These are phyloP conservation scores for Fusarium gaditjirri DNA, from an alignment of 2,329 filamentous ascomycete genomes.

Conservation along the genomic window DNA sequence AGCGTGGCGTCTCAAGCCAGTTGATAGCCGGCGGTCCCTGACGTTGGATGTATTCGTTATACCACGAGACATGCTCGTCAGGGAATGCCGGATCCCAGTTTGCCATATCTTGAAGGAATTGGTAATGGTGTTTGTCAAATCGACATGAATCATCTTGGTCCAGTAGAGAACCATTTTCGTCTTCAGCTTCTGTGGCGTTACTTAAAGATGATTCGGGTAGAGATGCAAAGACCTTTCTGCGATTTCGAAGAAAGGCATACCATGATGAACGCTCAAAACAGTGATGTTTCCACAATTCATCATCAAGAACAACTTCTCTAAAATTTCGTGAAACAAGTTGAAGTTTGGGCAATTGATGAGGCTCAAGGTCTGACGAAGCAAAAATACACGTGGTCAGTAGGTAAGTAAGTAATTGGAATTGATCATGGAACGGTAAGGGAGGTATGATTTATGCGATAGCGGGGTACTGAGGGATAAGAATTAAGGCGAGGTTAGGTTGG, in stretches of 20 bases:
- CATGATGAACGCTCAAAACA: slow-evolving; percentile 78
- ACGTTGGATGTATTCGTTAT: slow-evolving; percentile 87
- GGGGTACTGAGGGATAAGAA: slow-evolving; percentile 37
- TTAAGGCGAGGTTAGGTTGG: background rate
- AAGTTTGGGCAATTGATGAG: slow-evolving; percentile 64
- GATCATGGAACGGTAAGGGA: background rate
- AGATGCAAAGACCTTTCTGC: slow-evolving; percentile 48
- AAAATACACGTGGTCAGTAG: slow-evolving; percentile 26
- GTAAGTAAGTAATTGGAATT: background rate
- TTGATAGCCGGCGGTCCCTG: slow-evolving; percentile 77
- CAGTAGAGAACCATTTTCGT: slow-evolving; percentile 24
- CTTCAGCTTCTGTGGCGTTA: slow-evolving; percentile 10
- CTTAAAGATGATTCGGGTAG: slow-evolving; percentile 30
- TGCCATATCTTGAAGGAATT: slow-evolving; percentile 66
- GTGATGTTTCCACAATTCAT: slow-evolving; percentile 78
- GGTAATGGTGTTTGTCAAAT: slow-evolving; percentile 31
- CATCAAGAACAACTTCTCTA: slow-evolving; percentile 75
- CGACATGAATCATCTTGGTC: slow-evolving; percentile 39
- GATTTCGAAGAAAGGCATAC: slow-evolving; percentile 67
- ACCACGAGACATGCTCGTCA: slow-evolving; percentile 81
- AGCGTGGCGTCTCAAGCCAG: slow-evolving; percentile 77
- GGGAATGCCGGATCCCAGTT: slow-evolving; percentile 87
- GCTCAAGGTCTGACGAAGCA: slow-evolving; percentile 49
- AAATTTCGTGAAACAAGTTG: slow-evolving; percentile 77
- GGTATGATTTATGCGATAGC: slow-evolving; percentile 9